A percentile compares a stretch with the other conserved stretches of the same genome.
Evolutionary conservation across 345 rosid genomes (phyloP).

Genomic region (Melaleuca quinquenervia): DNA sequence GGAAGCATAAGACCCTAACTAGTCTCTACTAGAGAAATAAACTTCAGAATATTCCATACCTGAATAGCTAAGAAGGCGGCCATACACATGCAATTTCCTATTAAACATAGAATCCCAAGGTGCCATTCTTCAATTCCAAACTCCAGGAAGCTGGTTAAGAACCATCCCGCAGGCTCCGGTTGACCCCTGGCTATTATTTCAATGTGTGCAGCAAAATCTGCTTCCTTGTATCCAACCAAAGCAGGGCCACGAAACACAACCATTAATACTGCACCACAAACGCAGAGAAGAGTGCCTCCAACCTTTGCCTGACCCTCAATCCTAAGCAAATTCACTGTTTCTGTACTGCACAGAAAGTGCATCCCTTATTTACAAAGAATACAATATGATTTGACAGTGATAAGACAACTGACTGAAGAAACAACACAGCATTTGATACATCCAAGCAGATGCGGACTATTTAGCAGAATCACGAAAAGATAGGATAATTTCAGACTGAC

Average conservation of each 20-base stretch:
- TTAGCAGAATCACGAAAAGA: background rate
- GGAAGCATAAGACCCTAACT: background rate
- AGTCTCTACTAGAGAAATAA: background rate
- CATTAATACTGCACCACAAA: conserved; percentile 80
- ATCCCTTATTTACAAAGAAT: conserved; percentile 1
- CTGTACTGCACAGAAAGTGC: conserved; percentile 73
- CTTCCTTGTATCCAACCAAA: conserved; percentile 48
- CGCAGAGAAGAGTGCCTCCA: conserved; percentile 76
- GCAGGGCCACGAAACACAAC: conserved; percentile 85
- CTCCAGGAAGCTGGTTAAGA: conserved; percentile 44
- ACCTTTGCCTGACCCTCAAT: conserved; percentile 89
- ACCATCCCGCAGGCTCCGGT: conserved; percentile 83
- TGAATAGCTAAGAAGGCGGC: conserved; percentile 88
- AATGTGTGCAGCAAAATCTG: conserved; percentile 31
- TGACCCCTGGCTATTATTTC: conserved; percentile 77
- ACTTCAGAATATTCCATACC: conserved; percentile 24
- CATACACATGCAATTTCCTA: conserved; percentile 98
- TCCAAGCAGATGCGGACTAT: background rate
- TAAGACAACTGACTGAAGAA: background rate
- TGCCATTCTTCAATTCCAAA: conserved; percentile 72
- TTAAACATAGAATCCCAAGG: conserved; percentile 86
- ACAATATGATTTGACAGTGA: background rate
- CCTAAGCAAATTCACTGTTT: conserved; percentile 66
- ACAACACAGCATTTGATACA: conserved; percentile 1
- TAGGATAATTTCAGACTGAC: conserved; percentile 23